Base-by-base conservation (phyloP, 2,329 filamentous ascomycete species). In the Colletotrichum navitas region DNA sequence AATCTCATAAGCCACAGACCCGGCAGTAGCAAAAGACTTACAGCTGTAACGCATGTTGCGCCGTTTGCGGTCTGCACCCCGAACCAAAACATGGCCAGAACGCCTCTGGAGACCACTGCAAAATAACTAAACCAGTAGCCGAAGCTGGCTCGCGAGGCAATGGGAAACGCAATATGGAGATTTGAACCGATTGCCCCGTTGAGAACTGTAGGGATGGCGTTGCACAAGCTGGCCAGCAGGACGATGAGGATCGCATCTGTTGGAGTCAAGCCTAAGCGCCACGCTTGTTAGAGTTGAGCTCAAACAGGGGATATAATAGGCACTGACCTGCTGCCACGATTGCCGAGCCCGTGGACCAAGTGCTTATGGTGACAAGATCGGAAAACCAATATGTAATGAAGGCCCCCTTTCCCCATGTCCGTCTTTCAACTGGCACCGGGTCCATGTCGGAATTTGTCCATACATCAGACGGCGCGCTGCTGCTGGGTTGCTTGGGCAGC, bases 191-290 rank as follows among this genome's bases (percentile, higher is more conserved):
- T 79, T 47, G 77, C 75, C 10, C 79, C 84, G 56, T 85, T 87
- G 26, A 87, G 76, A 1, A 79, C 79, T 1, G 85, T 87, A 26
- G 85, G 83, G 16, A 84, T 81, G 36, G 83, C 80, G 54, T 83
- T 85, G 74, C 83, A 85, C 55, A 85, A 81, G 29, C 80, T 78
- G 63, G 85, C 85, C 41, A 85, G 83, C 67, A 85, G 81, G 12
- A 85, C 83, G 62, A 86, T 85, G 16, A 85, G 81, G 21, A 86
- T 80, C 6, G 84, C 85, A 71, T 85, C 84, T 55, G 83, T 81
- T 47, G 84, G 83, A 5, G 84, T 84, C 65, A 85, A 63, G 0
- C 76, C 63, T 65, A n/a, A 34, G 52, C 11, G n/a, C 26, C 18
- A 26, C 2, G 8, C 29, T 16, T 26, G 24, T 63, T 11, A 51